These are phyloP conservation scores for Debaryomyces coudertii DNA, from an alignment of 1,139 yeast species.

Conservation along the genomic window DNA sequence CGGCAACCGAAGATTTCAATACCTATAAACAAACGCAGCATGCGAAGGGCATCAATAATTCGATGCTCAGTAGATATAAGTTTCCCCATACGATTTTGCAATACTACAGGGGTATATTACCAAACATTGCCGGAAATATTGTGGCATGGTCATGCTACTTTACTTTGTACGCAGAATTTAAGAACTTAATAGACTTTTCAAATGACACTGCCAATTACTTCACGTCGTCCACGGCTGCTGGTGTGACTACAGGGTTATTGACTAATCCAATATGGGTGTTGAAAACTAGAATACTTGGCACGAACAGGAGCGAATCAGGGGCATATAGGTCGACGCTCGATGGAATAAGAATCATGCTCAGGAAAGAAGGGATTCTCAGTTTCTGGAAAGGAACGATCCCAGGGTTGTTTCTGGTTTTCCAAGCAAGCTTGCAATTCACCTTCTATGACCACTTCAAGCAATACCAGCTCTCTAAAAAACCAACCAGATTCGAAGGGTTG, in stretches of 20 bases:
- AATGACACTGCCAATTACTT: constrained; percentile 36
- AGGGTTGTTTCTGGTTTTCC: constrained; percentile 79
- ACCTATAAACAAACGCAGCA: constrained; percentile 1
- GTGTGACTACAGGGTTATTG: constrained; percentile 68
- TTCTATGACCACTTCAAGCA: constrained; percentile 75
- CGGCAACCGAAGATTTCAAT: constrained; percentile 15
- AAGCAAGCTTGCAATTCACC: constrained; percentile 86
- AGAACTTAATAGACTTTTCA: constrained; percentile 29
- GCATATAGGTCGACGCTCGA: constrained; percentile 62
- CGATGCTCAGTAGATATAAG: constrained; percentile 6
- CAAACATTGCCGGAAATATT: constrained; percentile 82
- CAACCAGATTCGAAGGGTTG: constrained; percentile 28
- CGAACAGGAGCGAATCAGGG: constrained; percentile 45
- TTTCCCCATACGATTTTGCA: constrained; percentile 18
- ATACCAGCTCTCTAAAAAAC: constrained; percentile 16
- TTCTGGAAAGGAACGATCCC: constrained; percentile 88
- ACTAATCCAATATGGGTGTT: constrained; percentile 95
- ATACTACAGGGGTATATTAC: constrained; percentile 75
- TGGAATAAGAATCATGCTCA: constrained; percentile 55
- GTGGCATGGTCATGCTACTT: constrained; percentile 90
- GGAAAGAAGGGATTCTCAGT: constrained; percentile 67
- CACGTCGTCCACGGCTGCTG: constrained; percentile 57
- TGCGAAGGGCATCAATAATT: background rate
- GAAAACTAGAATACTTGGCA: constrained; percentile 81
- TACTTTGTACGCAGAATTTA: constrained; percentile 65